These are phyloP conservation scores for Phaeosphaeria sp. DNA, from an alignment of 2,329 filamentous ascomycete genomes.

Conservation along the genomic window DNA sequence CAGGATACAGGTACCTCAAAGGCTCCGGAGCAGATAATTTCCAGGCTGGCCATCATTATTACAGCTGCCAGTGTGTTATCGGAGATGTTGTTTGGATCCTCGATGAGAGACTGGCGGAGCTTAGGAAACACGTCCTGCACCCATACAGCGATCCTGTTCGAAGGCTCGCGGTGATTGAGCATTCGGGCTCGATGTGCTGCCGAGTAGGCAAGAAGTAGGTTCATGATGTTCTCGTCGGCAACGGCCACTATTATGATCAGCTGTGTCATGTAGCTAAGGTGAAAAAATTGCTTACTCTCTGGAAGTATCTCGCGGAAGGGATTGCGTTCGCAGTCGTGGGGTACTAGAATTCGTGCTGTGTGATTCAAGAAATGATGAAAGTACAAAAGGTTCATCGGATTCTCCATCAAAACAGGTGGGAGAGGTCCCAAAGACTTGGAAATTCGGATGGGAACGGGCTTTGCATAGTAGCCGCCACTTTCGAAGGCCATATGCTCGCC, in stretches of 20 bases:
- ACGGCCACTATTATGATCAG: constrained; percentile 64
- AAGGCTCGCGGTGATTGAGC: constrained; percentile 75
- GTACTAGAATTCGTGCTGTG: constrained; percentile 71
- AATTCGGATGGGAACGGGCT: constrained; percentile 70
- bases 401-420: constrained; percentile 66
- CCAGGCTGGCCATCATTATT: constrained; percentile 83
- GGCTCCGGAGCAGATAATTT: constrained; percentile 81
- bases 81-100: constrained; percentile 61
- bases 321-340: constrained; percentile 68
- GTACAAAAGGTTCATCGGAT: constrained; percentile 81
- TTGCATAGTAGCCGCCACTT: constrained; percentile 72
- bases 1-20: constrained; percentile 83
- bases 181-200: constrained; percentile 83
- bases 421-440: constrained; percentile 64
- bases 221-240: constrained; percentile 73
- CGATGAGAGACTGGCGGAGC: constrained; percentile 69
- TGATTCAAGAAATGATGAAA: constrained; percentile 80
- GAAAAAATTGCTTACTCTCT: constrained; percentile 58
- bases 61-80: constrained; percentile 79
- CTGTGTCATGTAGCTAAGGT: neutral
- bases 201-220: constrained; percentile 80
- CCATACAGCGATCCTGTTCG: constrained; percentile 79
- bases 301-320: constrained; percentile 68
- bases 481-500: constrained; percentile 62
- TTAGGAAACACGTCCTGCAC: constrained; percentile 80